Base-by-base conservation (phyloP, 495 filamentous ascomycete species). In the Xylaria cubensis region DNA sequence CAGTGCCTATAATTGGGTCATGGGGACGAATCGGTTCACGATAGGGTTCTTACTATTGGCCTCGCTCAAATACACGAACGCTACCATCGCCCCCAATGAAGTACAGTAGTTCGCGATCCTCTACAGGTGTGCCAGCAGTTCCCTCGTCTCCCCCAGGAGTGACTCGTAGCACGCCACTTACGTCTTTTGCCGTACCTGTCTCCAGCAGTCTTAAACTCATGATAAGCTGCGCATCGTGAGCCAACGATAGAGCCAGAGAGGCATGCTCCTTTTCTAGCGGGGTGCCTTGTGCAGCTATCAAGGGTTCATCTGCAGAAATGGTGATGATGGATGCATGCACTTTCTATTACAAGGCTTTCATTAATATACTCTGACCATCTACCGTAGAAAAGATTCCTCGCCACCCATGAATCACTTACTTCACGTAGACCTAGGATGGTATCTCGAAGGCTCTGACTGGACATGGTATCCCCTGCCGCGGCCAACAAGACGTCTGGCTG, bases 151-250 rank as follows among this genome's bases (percentile, higher is more conserved):
- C 79, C 7, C 90, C 89, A 29, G 82, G 85, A 10, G 91, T 94
- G 64, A 97, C 87, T 74, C 95, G 87, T 67, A 97, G 73, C 46
- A 97, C 93, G 10, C 96, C 95, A 83, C 92, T 97, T 32, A 98
- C 93, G 85, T 98, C 95, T 80, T 86, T 91, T 64, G 95, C 96
- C 19, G 89, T 87, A 1, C 95, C 95, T 0, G 93, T 97, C 75
- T 95, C 93, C 71, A 98, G 80, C 72, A 88, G 85, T 58, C 94
- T 86, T 36, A 95, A 80, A 72, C 92, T 90, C 78, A 95, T 85
- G 1, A 93, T 84, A 69, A 87, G 85, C 10, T 85, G 77, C 12
- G 96, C 93, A 75, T 90, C 84, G 80, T 97, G 94, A n/a, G 91
- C 92, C 75, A 93, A 73, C 3, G 86, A 86, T 69, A 93, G 80